Conservation (phyloP, 768 basidiomycete genomes). For the Tricholoma bakamatsutake region DNA sequence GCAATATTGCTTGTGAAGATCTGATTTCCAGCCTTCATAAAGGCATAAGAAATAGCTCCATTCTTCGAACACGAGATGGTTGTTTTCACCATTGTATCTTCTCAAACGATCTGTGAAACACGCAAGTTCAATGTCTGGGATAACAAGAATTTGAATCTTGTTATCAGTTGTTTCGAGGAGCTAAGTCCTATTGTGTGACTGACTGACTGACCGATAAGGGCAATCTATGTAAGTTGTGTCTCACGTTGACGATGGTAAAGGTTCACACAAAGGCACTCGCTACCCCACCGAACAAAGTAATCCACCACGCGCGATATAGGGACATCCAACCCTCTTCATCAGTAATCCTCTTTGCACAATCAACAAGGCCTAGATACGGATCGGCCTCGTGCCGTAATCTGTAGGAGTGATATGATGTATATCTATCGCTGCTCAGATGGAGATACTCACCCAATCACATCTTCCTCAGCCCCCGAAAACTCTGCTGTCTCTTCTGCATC, state of each 20-base stretch:
- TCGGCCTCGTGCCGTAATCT: slow-evolving; percentile 74
- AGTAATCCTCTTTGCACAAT: slow-evolving; percentile 71
- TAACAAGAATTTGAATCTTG: not conserved
- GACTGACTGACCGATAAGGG: not conserved
- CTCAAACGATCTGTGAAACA: not conserved
- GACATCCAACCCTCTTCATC: slow-evolving; percentile 74
- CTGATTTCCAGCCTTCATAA: too few species aligned
- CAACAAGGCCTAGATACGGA: slow-evolving; percentile 68
- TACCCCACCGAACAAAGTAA: slow-evolving; percentile 62
- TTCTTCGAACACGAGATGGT: not conserved
- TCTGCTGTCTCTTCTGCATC: slow-evolving; percentile 55
- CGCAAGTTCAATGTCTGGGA: not conserved
- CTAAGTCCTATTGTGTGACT: not conserved
- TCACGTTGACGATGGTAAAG: not conserved
- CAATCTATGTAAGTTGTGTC: not conserved
- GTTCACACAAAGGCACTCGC: slow-evolving; percentile 46
- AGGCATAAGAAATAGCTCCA: not conserved
- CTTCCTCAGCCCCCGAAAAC: slow-evolving; percentile 67
- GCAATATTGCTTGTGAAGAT: too few species aligned
- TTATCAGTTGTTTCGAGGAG: not conserved
- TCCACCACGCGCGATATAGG: slow-evolving; percentile 83
- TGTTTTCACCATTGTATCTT: not conserved
- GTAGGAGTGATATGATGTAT: slow-evolving; percentile 6
- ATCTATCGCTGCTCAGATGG: not conserved
- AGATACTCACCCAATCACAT: slow-evolving; percentile 70